Evolutionary conservation across 2,329 filamentous ascomycete species (phyloP).

Genomic region (Emericellopsis cladophorae): DNA sequence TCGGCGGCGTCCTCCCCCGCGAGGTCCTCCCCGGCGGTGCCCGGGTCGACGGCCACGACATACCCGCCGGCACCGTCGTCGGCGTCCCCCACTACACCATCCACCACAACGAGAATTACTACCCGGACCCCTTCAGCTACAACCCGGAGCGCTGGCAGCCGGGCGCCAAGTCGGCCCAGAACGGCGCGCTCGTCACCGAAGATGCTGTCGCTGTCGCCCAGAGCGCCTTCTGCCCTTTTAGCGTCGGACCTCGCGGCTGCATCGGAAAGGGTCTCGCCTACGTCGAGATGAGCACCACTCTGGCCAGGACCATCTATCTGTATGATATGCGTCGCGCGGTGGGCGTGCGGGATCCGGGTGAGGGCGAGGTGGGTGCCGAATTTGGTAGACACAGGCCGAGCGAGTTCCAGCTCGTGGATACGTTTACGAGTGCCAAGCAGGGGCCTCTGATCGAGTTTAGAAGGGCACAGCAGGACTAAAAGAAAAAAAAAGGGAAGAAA

Average conservation of each 20-base stretch:
- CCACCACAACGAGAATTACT: conserved; percentile 54
- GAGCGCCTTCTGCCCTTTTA: conserved; percentile 64
- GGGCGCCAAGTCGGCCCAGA: conserved; percentile 25
- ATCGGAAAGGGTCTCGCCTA: conserved; percentile 61
- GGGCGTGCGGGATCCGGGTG: conserved; percentile 35
- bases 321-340: conserved; percentile 45
- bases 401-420: conserved; percentile 61
- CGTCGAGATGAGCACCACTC: conserved; percentile 49
- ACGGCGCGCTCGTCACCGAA: conserved; percentile 25
- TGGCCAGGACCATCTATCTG: conserved; percentile 47
- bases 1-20: conserved; percentile 46
- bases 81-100: conserved; percentile 56
- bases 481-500: not conserved
- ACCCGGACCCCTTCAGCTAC: conserved; percentile 44
- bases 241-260: conserved; percentile 55
- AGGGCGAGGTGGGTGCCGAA: conserved; percentile 34
- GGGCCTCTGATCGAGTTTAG: conserved; percentile 56
- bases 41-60: conserved; percentile 34
- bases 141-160: conserved; percentile 53
- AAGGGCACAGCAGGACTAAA: conserved; percentile 10
- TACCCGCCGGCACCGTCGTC: conserved; percentile 49
- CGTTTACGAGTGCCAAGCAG: conserved; percentile 62
- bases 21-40: conserved; percentile 44
- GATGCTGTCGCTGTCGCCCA: conserved; percentile 43
- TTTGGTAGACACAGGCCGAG: conserved; percentile 39